Percentiles rank a stretch among this genome's conserved stretches.
These are phyloP conservation scores for Auricularia sp. DNA, from an alignment of 768 basidiomycete species.

Conservation along the genomic window DNA sequence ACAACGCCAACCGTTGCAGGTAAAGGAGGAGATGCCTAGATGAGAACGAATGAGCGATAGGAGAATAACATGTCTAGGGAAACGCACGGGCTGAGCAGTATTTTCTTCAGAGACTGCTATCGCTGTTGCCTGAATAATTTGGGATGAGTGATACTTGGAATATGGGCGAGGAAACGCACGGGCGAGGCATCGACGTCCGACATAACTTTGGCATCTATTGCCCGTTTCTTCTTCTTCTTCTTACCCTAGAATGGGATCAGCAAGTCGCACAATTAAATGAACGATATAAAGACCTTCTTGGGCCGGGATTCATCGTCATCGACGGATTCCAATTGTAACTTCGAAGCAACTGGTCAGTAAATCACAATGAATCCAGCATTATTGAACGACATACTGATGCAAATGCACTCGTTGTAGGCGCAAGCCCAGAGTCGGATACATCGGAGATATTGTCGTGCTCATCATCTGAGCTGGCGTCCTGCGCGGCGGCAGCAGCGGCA, in stretches of 20 bases:
- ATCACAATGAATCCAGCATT: not conserved
- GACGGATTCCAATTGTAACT: not conserved
- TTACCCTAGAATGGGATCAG: conserved; percentile 15
- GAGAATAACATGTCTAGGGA: too few species aligned
- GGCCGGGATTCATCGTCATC: conserved; percentile 8
- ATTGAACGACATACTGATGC: conserved; percentile 13
- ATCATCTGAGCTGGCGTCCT: not conserved
- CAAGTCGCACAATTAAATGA: conserved; percentile 16
- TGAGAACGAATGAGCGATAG: too few species aligned
- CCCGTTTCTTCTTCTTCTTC: conserved; percentile 32
- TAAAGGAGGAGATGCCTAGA: too few species aligned
- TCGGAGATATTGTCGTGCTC: conserved; percentile 9
- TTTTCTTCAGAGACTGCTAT: too few species aligned
- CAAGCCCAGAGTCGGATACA: conserved; percentile 1
- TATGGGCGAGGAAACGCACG: too few species aligned
- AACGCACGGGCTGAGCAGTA: too few species aligned
- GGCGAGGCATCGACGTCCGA: too few species aligned
- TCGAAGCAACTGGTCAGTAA: not conserved
- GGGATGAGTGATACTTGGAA: too few species aligned
- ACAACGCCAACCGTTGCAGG: too few species aligned
- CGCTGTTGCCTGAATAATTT: too few species aligned
- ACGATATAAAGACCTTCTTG: conserved; percentile 14
- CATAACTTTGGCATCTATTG: conserved; percentile 3
- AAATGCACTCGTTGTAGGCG: conserved; percentile 10
- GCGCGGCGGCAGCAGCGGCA: not conserved